Percentiles rank a stretch among this genome's conserved stretches.
Evolutionary conservation across 345 rosid genomes (phyloP).

Genomic region (Capsella bursapastoris): DNA sequence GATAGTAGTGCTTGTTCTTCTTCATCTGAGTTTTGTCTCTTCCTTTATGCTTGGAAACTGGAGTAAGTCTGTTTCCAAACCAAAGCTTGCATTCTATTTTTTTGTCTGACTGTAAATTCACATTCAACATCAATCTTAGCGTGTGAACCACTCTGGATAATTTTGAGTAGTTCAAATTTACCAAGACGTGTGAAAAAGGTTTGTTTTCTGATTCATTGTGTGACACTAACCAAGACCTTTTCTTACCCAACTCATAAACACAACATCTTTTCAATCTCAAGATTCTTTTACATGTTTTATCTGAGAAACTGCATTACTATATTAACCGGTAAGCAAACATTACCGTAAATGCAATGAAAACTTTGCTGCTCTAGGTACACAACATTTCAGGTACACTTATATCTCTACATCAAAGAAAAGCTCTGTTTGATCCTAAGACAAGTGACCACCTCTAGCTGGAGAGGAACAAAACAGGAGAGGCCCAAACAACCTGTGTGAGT

Average conservation of each 20-base stretch:
- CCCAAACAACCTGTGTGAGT: neutral
- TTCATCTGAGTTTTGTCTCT: conserved; percentile 69
- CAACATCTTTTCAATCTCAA: neutral
- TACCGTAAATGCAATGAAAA: neutral
- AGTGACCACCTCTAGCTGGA: neutral
- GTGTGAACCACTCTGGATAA: conserved; percentile 5
- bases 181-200: conserved; percentile 23
- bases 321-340: neutral
- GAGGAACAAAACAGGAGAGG: neutral
- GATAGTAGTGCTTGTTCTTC: conserved; percentile 41
- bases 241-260: conserved; percentile 20
- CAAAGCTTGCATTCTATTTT: neutral
- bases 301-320: neutral
- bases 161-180: conserved; percentile 5
- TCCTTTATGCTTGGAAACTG: conserved; percentile 51
- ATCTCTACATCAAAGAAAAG: neutral
- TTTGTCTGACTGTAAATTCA: conserved; percentile 16
- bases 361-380: neutral
- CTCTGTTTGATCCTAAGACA: neutral
- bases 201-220: conserved; percentile 3
- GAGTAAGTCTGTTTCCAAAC: conserved; percentile 26
- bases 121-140: conserved; percentile 8
- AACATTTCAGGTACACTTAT: neutral
- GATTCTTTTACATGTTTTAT: neutral
- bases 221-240: conserved; percentile 7